A percentile compares a stretch with the other conserved stretches of the same genome.
Evolutionary conservation across 2,329 filamentous ascomycete species (phyloP).

Genomic region (Kalaharituber pfeilii): DNA sequence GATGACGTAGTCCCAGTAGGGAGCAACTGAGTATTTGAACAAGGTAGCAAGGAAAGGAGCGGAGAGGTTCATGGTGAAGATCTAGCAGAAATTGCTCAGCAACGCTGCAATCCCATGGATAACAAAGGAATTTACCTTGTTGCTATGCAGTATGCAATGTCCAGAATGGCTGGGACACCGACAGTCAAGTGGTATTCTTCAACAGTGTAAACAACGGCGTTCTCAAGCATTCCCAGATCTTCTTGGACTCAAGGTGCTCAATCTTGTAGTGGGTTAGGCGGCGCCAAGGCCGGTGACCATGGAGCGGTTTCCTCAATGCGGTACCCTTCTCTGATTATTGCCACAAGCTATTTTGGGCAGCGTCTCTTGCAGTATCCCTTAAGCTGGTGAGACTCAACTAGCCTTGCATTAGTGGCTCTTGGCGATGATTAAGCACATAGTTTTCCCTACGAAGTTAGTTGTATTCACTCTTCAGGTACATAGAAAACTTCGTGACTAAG

Average conservation of each 20-base stretch:
- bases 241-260: constrained; percentile 62
- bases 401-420: too few species aligned
- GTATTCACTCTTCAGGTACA: too few species aligned
- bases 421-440: too few species aligned
- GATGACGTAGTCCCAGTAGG: constrained; percentile 91
- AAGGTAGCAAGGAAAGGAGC: constrained; percentile 94
- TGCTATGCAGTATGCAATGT: constrained; percentile 75
- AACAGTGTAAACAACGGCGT: constrained; percentile 69
- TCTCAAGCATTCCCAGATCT: constrained; percentile 82
- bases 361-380: constrained; percentile 87
- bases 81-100: constrained; percentile 27
- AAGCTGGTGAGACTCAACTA: too few species aligned
- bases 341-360: constrained; percentile 98
- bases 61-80: constrained; percentile 81
- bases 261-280: constrained; percentile 93
- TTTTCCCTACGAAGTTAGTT: too few species aligned
- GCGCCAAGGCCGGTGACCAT: too few species aligned
- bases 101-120: too few species aligned
- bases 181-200: constrained; percentile 97
- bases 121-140: too few species aligned
- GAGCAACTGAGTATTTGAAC: constrained; percentile 84
- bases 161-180: constrained; percentile 75
- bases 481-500: too few species aligned
- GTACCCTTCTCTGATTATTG: too few species aligned
- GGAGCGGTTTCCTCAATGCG: constrained; percentile 69